Evolutionary conservation across 768 basidiomycete genomes (phyloP).

Genomic region (Mycena leptocephala): DNA sequence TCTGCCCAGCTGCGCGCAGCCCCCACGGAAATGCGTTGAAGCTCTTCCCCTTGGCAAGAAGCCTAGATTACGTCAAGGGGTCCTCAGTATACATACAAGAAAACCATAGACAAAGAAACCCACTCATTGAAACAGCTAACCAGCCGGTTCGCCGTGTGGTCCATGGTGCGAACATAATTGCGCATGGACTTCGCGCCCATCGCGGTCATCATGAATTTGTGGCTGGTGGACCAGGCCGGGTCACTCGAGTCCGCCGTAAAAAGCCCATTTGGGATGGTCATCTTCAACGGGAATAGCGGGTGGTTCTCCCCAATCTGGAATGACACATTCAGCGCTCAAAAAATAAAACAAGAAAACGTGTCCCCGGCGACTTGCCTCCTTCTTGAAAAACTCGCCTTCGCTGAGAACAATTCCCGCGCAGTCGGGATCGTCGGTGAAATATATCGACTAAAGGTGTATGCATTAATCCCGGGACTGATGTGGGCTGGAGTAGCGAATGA

Average conservation of each 20-base stretch:
- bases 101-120: background rate
- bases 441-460: background rate
- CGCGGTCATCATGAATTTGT: slow-evolving; percentile 39
- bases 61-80: no score
- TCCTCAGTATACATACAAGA: no score
- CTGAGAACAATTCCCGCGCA: slow-evolving; percentile 24
- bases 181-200: slow-evolving; percentile 35
- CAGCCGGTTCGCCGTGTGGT: slow-evolving; percentile 25
- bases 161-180: slow-evolving; percentile 34
- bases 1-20: slow-evolving; percentile 26
- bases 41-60: slow-evolving; percentile 9
- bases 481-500: background rate
- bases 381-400: slow-evolving; percentile 32
- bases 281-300: slow-evolving; percentile 29
- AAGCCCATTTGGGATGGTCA: slow-evolving; percentile 25
- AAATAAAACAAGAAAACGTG: background rate
- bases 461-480: background rate
- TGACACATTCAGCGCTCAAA: no score
- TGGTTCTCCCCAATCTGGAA: slow-evolving; percentile 26
- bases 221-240: slow-evolving; percentile 30
- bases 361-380: background rate
- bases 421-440: slow-evolving; percentile 34
- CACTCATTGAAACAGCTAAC: slow-evolving; percentile 25
- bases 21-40: slow-evolving; percentile 28
- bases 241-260: slow-evolving; percentile 33